Evolutionary conservation across 192 early-diverging fungal species (phyloP), one percentile per base, ranked within the genome.

Genomic region (Linnemannia zychae): DNA sequence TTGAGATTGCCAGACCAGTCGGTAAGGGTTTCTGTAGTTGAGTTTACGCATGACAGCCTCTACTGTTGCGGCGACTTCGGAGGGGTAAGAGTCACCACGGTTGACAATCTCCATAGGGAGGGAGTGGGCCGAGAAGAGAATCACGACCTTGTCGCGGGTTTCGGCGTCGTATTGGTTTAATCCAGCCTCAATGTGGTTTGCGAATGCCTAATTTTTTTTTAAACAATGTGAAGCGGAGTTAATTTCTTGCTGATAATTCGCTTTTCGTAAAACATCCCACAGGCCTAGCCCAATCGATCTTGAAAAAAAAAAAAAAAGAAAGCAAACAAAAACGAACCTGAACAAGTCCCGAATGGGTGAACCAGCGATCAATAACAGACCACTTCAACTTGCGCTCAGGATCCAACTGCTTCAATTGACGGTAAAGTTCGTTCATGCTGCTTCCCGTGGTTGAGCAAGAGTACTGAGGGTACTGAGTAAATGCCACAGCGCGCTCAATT

Each of bases 361-460:
- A 93, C 95, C 96, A 99, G 20, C 98, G 91, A 83, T 99, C 98
- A 75, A 99, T 97, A n/a, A 98, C 95, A 79, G 96, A 97, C 97
- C 97, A 99, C 81, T 93, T 85, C 24, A 99, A 91, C 57, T 88
- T 88, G 37, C 88, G 82, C 9, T 91, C 82, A 69, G 94, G 93
- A 74, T 97, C 96, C 1, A 88, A 79, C 16, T 79, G 71, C 83
- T 93, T 84, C 37, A 96, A 87, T 12, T 88, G 87, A 34, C 93
- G 90, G 71, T 92, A 94, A 13, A 99, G 90, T 88, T 98, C 96
- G 82, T 98, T 99, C 74, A 99, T 88, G 75, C 95, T 96, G 81
- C 93, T 94, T 50, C 98, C 98, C 0, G 97, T 98, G 24, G 97
- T 98, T 16, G 96, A 96, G 79, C 97, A 97, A n/a, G 96, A 97